Conservation (phyloP, 208 protist genomes). For the Trypanosoma melophagium region DNA sequence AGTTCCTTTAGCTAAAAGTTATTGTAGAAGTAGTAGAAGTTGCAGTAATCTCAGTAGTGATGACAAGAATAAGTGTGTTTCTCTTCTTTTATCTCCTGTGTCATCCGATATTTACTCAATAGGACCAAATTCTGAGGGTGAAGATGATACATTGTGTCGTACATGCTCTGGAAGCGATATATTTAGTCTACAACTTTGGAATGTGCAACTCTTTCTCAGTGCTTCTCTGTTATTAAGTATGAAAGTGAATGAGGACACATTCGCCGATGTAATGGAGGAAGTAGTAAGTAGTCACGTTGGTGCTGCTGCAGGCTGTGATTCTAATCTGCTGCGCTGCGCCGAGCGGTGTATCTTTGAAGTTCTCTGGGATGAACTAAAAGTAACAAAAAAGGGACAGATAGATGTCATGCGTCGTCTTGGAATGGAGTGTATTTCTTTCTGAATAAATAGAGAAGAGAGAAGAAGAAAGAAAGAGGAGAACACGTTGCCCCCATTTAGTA, state of each 20-base stretch:
- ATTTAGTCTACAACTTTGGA: conserved; percentile 45
- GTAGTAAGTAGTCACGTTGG: conserved; percentile 3
- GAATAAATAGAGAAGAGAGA: neutral
- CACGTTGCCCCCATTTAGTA: no score
- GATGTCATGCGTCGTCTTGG: conserved; percentile 34
- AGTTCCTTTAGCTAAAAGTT: neutral
- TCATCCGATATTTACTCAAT: conserved; percentile 16
- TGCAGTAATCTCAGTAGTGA: neutral
- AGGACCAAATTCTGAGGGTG: conserved; percentile 30
- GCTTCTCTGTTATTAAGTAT: conserved; percentile 44
- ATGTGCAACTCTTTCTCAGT: conserved; percentile 37
- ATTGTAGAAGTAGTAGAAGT: no score
- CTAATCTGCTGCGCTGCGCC: conserved; percentile 30
- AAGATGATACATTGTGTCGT: conserved; percentile 25
- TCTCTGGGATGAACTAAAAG: conserved; percentile 32
- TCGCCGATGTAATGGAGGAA: conserved; percentile 25
- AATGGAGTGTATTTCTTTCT: conserved; percentile 8
- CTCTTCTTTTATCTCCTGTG: conserved; percentile 8
- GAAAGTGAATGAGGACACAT: conserved; percentile 35
- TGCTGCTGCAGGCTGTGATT: conserved; percentile 20
- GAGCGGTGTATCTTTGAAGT: conserved; percentile 44
- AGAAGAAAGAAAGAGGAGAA: neutral
- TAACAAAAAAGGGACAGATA: conserved; percentile 29
- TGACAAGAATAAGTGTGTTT: neutral
- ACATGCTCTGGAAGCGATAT: conserved; percentile 26